These are phyloP conservation scores for Rhizopogon roseolus DNA, from an alignment of 768 basidiomycete species.

Conservation along the genomic window DNA sequence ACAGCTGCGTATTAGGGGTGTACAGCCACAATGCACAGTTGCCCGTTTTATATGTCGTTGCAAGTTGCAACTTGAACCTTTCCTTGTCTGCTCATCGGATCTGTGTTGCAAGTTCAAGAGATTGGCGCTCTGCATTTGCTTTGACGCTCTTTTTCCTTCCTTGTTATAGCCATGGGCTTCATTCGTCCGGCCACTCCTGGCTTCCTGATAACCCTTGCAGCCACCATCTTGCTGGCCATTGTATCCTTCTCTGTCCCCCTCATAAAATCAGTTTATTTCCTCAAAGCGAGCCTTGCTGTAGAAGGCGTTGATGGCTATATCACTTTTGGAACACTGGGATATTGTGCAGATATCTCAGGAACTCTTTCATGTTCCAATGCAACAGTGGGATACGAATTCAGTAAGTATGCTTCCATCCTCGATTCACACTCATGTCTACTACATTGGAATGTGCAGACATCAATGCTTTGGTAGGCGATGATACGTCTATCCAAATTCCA, in stretches of 20 bases:
- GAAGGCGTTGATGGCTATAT: slow-evolving; percentile 52
- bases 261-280: slow-evolving; percentile 86
- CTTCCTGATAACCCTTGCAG: slow-evolving; percentile 75
- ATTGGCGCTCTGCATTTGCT: not conserved
- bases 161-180: slow-evolving; percentile 40
- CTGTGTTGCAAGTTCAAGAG: not conserved
- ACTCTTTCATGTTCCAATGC: slow-evolving; percentile 73
- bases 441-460: slow-evolving; percentile 50
- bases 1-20: not conserved
- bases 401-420: slow-evolving; percentile 42
- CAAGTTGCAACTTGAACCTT: not conserved
- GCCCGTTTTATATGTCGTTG: not conserved
- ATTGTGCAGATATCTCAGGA: slow-evolving; percentile 59
- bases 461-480: slow-evolving; percentile 72
- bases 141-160: slow-evolving; percentile 1
- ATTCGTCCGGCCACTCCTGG: slow-evolving; percentile 89
- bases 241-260: slow-evolving; percentile 90
- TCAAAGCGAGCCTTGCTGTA: slow-evolving; percentile 61
- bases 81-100: not conserved
- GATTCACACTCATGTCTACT: not conserved
- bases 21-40: not conserved
- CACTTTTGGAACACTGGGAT: slow-evolving; percentile 87
- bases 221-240: slow-evolving; percentile 73
- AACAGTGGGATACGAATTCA: slow-evolving; percentile 81
- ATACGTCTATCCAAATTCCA: slow-evolving; percentile 66